Evolutionary conservation across 2,329 filamentous ascomycete species (phyloP).

Genomic region (Biscogniauxia sp.): DNA sequence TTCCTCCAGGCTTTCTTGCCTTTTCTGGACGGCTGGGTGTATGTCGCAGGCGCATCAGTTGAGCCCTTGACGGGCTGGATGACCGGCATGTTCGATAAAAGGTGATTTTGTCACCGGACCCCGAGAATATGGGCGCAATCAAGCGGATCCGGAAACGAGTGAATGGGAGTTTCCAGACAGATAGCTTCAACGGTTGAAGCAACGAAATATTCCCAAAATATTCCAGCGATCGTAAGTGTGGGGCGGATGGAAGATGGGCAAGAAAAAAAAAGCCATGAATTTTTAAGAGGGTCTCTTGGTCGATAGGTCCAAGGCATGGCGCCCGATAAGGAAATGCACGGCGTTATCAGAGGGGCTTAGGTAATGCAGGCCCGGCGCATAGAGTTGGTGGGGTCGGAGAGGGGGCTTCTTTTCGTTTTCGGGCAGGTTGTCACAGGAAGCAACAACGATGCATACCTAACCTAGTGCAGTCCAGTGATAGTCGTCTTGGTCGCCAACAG

Average conservation of each 20-base stretch:
- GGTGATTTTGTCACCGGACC: not conserved
- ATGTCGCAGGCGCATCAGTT: conserved; percentile 68
- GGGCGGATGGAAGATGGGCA: not conserved
- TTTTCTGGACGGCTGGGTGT: conserved; percentile 88
- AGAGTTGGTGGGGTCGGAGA: not conserved
- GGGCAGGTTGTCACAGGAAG: not conserved
- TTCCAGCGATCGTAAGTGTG: not conserved
- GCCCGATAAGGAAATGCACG: not conserved
- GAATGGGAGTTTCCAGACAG: not conserved
- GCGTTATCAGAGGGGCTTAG: not conserved
- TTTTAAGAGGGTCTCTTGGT: no score
- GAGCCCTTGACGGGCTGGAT: conserved; percentile 47
- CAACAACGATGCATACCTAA: no score
- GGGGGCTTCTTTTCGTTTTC: not conserved
- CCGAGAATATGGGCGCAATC: not conserved
- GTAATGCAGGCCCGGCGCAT: not conserved
- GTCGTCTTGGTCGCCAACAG: not conserved
- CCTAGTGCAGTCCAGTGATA: not conserved
- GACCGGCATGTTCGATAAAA: conserved; percentile 47
- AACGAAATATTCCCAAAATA: not conserved
- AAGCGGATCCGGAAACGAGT: not conserved
- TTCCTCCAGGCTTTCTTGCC: conserved; percentile 99
- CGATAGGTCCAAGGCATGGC: no score
- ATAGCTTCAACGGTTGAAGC: not conserved
- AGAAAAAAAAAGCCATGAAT: no score